Evolutionary conservation across 441 rosid species (phyloP).

Genomic region (Kokia cookei): DNA sequence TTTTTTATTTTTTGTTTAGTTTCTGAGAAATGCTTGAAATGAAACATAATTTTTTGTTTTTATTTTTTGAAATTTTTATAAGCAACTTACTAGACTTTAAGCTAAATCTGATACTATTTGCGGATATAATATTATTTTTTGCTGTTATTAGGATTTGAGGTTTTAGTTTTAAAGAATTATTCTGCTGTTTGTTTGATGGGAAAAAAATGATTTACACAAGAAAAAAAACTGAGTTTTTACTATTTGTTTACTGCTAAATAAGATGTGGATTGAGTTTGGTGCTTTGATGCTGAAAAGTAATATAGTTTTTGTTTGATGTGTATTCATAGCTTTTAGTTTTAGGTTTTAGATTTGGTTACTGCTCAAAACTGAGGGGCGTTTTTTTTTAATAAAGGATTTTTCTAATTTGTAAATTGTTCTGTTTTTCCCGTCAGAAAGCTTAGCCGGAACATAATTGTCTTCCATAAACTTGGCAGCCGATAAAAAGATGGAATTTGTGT

Average conservation of each 20-base stretch:
- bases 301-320: not conserved
- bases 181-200: not conserved
- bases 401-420: not conserved
- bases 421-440: constrained; percentile 6
- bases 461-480: constrained; percentile 33
- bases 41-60: not conserved
- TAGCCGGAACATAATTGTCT: constrained; percentile 23
- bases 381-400: not conserved
- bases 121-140: not conserved
- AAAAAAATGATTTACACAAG: not conserved
- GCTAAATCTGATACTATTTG: not conserved
- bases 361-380: not conserved
- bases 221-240: not conserved
- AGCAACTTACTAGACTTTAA: not conserved
- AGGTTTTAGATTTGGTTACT: not conserved
- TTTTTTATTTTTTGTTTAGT: constrained; percentile 10
- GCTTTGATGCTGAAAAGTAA: not conserved
- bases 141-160: not conserved
- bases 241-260: not conserved
- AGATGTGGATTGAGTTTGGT: not conserved
- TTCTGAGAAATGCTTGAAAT: constrained; percentile 8
- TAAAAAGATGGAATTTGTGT: constrained; percentile 30
- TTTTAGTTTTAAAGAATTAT: not conserved
- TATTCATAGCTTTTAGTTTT: not conserved
- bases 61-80: not conserved